phyloP scores from a whole-genome alignment of 768 basidiomycete genomes.

The Hypsizygus marmoreus region DNA sequence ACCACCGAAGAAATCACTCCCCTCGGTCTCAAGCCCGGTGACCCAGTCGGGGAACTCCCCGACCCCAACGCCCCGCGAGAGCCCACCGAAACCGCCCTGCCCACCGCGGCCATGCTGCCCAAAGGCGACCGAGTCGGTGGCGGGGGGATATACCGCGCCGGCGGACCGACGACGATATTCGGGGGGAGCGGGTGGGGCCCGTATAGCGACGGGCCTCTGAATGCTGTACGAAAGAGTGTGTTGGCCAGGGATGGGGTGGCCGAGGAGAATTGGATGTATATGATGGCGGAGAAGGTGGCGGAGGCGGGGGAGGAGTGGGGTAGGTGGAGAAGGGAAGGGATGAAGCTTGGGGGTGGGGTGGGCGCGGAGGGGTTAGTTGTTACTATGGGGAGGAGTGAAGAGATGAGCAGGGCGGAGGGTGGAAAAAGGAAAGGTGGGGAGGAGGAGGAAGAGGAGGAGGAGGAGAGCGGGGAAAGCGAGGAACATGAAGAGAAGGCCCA shows the following conservation, averaged over 20 bases:
- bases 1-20: conserved; percentile 73
- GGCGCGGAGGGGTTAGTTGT: conserved; percentile 32
- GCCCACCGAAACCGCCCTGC: conserved; percentile 43
- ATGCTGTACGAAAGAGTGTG: conserved; percentile 79
- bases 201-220: conserved; percentile 84
- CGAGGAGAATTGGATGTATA: conserved; percentile 92
- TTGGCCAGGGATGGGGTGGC: conserved; percentile 79
- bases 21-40: conserved; percentile 82
- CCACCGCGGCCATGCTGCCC: conserved; percentile 36
- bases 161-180: conserved; percentile 92
- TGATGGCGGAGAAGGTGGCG: conserved; percentile 65
- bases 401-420: conserved; percentile 9
- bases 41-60: conserved; percentile 80
- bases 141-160: conserved; percentile 83
- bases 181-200: conserved; percentile 84
- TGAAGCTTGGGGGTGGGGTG: conserved; percentile 54
- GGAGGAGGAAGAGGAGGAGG: conserved; percentile 29
- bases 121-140: conserved; percentile 52
- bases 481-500: conserved; percentile 24
- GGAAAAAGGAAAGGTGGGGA: conserved; percentile 32
- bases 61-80: conserved; percentile 65
- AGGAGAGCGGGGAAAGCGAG: conserved; percentile 22
- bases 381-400: conserved; percentile 30
- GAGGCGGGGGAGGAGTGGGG: conserved; percentile 69
- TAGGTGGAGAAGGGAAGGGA: conserved; percentile 54